These are phyloP conservation scores for Bipolaris sorokiniana DNA, from an alignment of 2,329 filamentous ascomycete species.

Conservation along the genomic window DNA sequence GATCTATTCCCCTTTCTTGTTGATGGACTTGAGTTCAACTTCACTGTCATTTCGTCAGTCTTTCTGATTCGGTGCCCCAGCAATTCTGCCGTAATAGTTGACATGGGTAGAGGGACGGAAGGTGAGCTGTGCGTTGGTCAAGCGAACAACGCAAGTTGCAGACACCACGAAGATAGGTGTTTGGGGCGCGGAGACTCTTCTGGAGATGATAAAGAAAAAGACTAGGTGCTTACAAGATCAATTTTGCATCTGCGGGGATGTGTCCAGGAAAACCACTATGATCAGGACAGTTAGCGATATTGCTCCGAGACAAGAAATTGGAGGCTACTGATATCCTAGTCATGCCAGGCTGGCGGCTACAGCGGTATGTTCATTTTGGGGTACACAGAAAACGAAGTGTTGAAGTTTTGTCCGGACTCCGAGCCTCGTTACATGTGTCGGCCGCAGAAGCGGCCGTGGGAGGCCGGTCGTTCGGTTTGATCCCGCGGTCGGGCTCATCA, in stretches of 20 bases:
- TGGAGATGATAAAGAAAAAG: conserved; percentile 1
- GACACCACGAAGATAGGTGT: background rate
- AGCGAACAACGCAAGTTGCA: conserved; percentile 5
- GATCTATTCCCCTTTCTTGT: conserved; percentile 54
- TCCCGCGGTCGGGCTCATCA: background rate
- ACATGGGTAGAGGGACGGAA: conserved; percentile 6
- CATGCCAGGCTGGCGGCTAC: conserved; percentile 6
- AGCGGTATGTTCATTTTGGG: conserved; percentile 1
- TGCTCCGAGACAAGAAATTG: background rate
- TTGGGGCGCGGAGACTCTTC: conserved; percentile 2
- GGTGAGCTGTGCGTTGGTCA: conserved; percentile 14
- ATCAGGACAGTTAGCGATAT: conserved; percentile 27
- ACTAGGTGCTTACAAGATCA: conserved; percentile 76
- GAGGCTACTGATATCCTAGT: conserved; percentile 5
- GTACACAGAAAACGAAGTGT: background rate
- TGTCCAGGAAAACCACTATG: conserved; percentile 76
- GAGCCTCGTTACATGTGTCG: background rate
- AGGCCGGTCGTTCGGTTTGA: background rate
- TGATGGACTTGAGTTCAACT: conserved; percentile 71
- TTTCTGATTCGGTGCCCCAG: conserved; percentile 5
- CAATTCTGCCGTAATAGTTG: background rate
- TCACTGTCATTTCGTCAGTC: conserved; percentile 57
- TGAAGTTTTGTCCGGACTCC: background rate
- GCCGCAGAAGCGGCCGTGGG: background rate
- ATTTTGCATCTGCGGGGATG: conserved; percentile 75